Evolutionary conservation across 2,329 filamentous ascomycete genomes (phyloP).

Genomic region (Trichoderma sp.): DNA sequence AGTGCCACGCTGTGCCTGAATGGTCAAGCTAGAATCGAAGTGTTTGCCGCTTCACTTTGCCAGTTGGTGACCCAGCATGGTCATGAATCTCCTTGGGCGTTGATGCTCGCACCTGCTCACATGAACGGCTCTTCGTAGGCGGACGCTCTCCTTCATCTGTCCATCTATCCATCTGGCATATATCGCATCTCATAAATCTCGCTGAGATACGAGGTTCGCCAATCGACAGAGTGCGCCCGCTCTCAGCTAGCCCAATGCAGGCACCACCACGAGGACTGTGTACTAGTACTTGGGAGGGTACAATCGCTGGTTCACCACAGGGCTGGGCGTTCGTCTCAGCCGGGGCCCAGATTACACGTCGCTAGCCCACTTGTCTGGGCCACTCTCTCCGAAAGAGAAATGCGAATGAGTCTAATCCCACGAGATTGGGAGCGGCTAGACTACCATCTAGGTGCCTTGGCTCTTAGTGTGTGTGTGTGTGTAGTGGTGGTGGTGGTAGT

Average conservation of each 20-base stretch:
- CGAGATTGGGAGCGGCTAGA: background rate
- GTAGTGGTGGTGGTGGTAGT: background rate
- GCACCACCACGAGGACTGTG: constrained; percentile 17
- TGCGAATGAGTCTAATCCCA: background rate
- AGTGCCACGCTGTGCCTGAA: background rate
- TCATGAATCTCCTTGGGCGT: background rate
- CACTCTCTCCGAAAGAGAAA: background rate
- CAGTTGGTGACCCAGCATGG: background rate
- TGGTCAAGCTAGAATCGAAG: background rate
- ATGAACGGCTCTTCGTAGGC: background rate
- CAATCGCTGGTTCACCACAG: constrained; percentile 1
- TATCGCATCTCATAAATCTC: background rate
- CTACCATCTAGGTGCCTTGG: background rate
- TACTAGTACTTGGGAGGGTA: background rate
- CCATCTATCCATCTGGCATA: background rate
- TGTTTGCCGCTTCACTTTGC: background rate
- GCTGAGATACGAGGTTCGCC: background rate
- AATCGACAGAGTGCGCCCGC: constrained; percentile 2
- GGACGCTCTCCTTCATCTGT: background rate
- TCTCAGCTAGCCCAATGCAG: constrained; percentile 24
- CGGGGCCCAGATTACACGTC: background rate
- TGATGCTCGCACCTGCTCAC: background rate
- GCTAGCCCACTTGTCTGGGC: constrained; percentile 1
- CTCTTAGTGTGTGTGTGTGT: background rate
- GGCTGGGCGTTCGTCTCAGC: constrained; percentile 1